Percentiles rank a stretch among this genome's conserved stretches.
Conservation (phyloP, 768 basidiomycete genomes). For the Agaricus subrufescens region DNA sequence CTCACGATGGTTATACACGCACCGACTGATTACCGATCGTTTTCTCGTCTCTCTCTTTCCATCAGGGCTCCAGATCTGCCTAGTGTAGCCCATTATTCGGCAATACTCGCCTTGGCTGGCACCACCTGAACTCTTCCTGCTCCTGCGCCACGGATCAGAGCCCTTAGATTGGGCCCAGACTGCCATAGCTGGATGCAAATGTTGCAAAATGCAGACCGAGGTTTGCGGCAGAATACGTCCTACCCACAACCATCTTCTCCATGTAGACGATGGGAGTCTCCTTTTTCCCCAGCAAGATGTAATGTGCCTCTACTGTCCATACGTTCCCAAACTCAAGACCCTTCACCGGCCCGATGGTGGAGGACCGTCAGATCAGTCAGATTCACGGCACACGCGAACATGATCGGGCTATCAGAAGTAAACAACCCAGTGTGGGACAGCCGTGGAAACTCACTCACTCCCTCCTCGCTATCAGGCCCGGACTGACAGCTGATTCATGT, state of each 20-base stretch:
- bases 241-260: background rate
- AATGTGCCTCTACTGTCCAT: background rate
- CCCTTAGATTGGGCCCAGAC: background rate
- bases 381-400: background rate
- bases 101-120: background rate
- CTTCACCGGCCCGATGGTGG: background rate
- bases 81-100: background rate
- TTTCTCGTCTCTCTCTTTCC: too few relatives aligned
- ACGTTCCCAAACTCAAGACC: background rate
- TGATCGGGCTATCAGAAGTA: background rate
- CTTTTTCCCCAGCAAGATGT: background rate
- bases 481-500: background rate
- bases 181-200: background rate
- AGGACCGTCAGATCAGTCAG: background rate
- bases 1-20: background rate
- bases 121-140: background rate
- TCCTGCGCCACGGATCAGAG: background rate
- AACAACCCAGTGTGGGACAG: slow-evolving; percentile 1
- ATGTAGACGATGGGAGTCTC: background rate
- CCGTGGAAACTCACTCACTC: background rate
- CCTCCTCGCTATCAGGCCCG: slow-evolving; percentile 6
- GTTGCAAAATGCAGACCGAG: background rate
- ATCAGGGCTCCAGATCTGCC: too few relatives aligned
- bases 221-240: slow-evolving; percentile 1
- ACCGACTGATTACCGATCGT: too few relatives aligned